Evolutionary conservation across 495 filamentous ascomycete species (phyloP), one percentile per base, ranked within the genome.

Genomic region (Penicillium maclennaniae): DNA sequence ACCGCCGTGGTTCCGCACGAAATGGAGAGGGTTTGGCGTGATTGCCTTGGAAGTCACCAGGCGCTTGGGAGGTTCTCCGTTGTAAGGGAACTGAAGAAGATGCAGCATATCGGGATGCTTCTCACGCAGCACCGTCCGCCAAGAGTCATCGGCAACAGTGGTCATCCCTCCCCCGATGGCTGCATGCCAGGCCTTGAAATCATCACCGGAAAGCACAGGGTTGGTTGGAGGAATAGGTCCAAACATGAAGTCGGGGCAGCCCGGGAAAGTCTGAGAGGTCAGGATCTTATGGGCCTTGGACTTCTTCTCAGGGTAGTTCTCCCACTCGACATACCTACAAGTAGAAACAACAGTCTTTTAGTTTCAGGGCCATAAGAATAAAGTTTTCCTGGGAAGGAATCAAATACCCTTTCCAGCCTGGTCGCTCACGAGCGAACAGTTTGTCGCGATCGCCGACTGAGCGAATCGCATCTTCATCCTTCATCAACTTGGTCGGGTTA

Each of bases 11-110:
- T 87, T 88, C 17, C 85, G 79, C 0, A 88, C 81, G 53, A 86
- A 87, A 55, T 82, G 78, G 7, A 83, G 71, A 6, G 72, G 47
- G 45, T 86, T 87, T 0, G 75, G 73, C 0, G 84, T 87, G 55
- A 88, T 72, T 2, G 69, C 65, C n/a, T 79, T 68, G 17, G 69
- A 61, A 0, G 76, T 78, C 4, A 77, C 66, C 2, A 76, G 69
- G 47, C 55, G 68, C 41, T 78, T 74, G 0, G 82, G 82, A 0
- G 83, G 77, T 53, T 88, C 85, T 7, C 84, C 85, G 40, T 87
- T 87, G 68, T 87, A 88, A 0, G 84, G 85, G 53, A 87, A 88
- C 55, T 87, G 77, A 2, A 88, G 69, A 4, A 87, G 70, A 65
- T 88, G 85, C 15, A 83, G 63, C 85, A 87, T 87, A 56, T 86